A percentile compares a stretch with the other conserved stretches of the same genome.
Conservation (phyloP, 306 rosid genomes). For the Cucurbita maxima region DNA sequence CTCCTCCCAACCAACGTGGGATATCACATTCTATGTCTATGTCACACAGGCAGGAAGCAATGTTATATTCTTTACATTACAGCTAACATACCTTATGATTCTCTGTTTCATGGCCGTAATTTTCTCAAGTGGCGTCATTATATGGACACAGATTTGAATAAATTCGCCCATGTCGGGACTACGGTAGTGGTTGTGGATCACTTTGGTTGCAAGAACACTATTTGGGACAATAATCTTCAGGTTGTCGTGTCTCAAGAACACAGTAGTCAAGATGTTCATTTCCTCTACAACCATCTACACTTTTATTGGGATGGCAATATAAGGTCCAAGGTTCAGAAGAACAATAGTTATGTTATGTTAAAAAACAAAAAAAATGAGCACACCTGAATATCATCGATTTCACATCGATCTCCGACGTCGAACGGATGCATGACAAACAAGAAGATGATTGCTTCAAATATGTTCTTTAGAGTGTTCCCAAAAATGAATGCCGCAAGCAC, state of each 20-base stretch:
- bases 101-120: slow-evolving; percentile 41
- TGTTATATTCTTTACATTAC: not conserved
- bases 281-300: slow-evolving; percentile 88
- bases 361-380: not conserved
- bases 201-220: slow-evolving; percentile 51
- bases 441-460: slow-evolving; percentile 74
- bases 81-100: slow-evolving; percentile 32
- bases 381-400: slow-evolving; percentile 73
- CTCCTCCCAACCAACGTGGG: too few species aligned
- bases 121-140: slow-evolving; percentile 69
- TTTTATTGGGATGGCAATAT: not conserved
- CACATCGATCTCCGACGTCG: slow-evolving; percentile 95
- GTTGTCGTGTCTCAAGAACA: slow-evolving; percentile 68
- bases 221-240: slow-evolving; percentile 47
- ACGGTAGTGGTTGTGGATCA: slow-evolving; percentile 65
- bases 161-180: slow-evolving; percentile 90
- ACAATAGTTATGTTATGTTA: not conserved
- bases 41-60: not conserved
- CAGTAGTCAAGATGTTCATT: slow-evolving; percentile 91
- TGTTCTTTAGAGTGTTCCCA: slow-evolving; percentile 85
- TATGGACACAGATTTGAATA: slow-evolving; percentile 53
- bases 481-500: slow-evolving; percentile 76
- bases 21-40: too few species aligned
- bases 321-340: not conserved
- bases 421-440: slow-evolving; percentile 85